These are phyloP conservation scores for Bonnemaisonia californica DNA, from an alignment of 31 red algal genomes.

Conservation along the genomic window DNA sequence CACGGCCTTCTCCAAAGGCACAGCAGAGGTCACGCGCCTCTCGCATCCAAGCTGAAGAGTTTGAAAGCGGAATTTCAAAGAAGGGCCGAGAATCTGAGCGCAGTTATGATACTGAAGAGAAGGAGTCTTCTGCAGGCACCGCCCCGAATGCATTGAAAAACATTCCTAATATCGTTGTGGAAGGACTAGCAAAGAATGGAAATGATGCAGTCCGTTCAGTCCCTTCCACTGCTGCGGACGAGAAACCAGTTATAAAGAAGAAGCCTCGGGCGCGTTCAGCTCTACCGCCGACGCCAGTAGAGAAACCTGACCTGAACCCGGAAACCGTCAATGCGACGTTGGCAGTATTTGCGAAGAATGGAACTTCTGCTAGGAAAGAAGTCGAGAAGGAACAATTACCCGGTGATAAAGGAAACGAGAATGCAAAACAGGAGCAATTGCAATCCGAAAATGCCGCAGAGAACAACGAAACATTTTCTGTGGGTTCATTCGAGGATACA, in stretches of 20 bases:
- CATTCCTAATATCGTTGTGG: no score
- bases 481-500: conserved; percentile 50
- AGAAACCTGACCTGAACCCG: conserved; percentile 21
- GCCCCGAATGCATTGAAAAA: neutral
- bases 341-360: conserved; percentile 12
- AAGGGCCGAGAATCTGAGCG: neutral
- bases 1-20: neutral
- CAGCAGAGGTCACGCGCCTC: neutral
- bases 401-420: neutral
- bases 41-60: conserved; percentile 50
- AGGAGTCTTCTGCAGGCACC: neutral
- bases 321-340: conserved; percentile 47
- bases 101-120: neutral
- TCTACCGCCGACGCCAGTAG: neutral
- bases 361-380: neutral
- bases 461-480: neutral
- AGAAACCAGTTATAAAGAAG: neutral
- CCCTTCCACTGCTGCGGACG: neutral
- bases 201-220: no score
- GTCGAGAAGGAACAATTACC: neutral
- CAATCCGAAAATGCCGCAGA: neutral
- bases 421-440: neutral
- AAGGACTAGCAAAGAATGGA: no score
- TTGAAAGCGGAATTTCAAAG: conserved; percentile 52
- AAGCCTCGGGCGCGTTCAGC: neutral